phyloP scores from a whole-genome alignment of 78 protist genomes.

The Monosiga brevicollis region DNA sequence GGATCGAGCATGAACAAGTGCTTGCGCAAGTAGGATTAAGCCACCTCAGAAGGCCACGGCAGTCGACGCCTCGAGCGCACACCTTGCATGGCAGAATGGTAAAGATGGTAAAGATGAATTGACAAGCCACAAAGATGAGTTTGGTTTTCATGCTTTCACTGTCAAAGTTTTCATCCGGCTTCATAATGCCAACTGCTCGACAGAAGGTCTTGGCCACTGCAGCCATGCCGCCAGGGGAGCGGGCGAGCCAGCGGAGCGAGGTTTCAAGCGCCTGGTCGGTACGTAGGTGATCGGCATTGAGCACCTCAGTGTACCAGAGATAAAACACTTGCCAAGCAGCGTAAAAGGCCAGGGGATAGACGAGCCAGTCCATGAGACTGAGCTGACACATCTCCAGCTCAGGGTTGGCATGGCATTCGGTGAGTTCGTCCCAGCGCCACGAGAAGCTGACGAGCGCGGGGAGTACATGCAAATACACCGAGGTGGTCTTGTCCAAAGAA shows the following conservation, averaged over 20 bases:
- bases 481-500: conserved; percentile 18
- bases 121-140: too few relatives aligned
- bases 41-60: too few relatives aligned
- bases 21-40: too few relatives aligned
- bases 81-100: too few relatives aligned
- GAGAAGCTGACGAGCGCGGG: conserved; percentile 8
- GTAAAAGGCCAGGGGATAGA: not conserved
- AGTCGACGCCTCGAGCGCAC: too few relatives aligned
- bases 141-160: too few relatives aligned
- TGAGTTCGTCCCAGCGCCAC: conserved; percentile 1
- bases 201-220: too few relatives aligned
- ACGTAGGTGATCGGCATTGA: not conserved
- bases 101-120: too few relatives aligned
- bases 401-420: not conserved
- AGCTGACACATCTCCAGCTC: not conserved
- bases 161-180: too few relatives aligned
- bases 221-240: not conserved
- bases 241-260: conserved; percentile 17
- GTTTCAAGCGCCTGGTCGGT: not conserved
- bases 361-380: not conserved
- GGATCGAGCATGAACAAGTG: too few relatives aligned
- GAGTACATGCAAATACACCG: conserved; percentile 23
- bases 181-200: too few relatives aligned
- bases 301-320: not conserved
- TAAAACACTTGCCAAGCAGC: conserved; percentile 5